phyloP scores from a whole-genome alignment of 2,329 filamentous ascomycete species.

The Neobulgaria alba region DNA sequence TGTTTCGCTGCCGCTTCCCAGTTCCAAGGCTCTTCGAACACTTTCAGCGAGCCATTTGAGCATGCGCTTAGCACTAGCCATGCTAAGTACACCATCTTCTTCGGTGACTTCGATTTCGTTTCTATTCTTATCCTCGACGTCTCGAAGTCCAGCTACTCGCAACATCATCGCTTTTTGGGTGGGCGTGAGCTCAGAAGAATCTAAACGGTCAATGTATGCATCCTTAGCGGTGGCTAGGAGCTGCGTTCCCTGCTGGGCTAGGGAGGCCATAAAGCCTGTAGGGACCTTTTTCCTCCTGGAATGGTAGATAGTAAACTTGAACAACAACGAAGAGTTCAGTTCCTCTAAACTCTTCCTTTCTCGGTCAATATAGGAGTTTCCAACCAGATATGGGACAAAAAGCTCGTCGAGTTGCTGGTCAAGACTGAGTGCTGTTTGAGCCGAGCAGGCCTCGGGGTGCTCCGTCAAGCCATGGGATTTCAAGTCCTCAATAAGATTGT shows the following conservation, averaged over 20 bases:
- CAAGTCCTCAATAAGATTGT: slow-evolving; percentile 78
- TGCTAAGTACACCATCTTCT: slow-evolving; percentile 74
- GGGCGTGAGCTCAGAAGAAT: slow-evolving; percentile 77
- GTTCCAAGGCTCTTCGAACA: slow-evolving; percentile 80
- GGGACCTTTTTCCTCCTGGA: slow-evolving; percentile 79
- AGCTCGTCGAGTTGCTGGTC: slow-evolving; percentile 71
- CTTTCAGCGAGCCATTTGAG: slow-evolving; percentile 95
- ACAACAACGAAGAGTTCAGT: slow-evolving; percentile 80
- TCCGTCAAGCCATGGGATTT: slow-evolving; percentile 93
- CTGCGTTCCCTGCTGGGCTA: slow-evolving; percentile 85
- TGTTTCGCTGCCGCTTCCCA: slow-evolving; percentile 81
- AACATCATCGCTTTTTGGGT: slow-evolving; percentile 89
- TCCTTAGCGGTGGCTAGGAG: slow-evolving; percentile 82
- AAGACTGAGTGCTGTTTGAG: slow-evolving; percentile 69
- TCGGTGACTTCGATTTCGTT: slow-evolving; percentile 87
- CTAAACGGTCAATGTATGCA: slow-evolving; percentile 80
- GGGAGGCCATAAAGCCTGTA: slow-evolving; percentile 83
- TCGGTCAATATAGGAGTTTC: slow-evolving; percentile 62
- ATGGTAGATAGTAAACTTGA: slow-evolving; percentile 97
- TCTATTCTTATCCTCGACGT: slow-evolving; percentile 65
- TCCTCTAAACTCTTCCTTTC: slow-evolving; percentile 66
- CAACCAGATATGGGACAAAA: slow-evolving; percentile 62
- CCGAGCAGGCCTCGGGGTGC: slow-evolving; percentile 83
- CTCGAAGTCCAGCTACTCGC: slow-evolving; percentile 72
- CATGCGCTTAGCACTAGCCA: slow-evolving; percentile 94